Base-by-base conservation (phyloP, 345 rosid species). In the Rubroshorea leprosula region DNA sequence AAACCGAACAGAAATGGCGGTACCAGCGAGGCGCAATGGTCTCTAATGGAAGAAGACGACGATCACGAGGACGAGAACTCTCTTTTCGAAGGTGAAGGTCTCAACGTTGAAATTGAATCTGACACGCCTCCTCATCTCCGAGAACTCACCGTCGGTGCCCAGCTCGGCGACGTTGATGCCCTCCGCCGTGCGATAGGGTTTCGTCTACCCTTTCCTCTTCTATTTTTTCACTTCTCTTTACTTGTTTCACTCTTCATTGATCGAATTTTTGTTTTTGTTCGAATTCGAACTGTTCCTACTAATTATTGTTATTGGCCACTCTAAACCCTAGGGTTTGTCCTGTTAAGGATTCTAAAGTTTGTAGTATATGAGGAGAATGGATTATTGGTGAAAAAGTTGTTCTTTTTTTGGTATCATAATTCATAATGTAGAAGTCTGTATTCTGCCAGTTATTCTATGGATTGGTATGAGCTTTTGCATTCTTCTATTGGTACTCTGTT, bases 111-210 rank as follows among this genome's bases (percentile, higher is more conserved):
- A 48, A 57, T 47, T 51, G 94, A 86, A 58, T 44, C 68, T 57
- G 84, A 84, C 23, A 76, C 68, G 20, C 86, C 96, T 26, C 82
- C 82, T 29, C 86, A 85, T 56, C 86, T 89, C 65, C 86, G 82
- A 24, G 84, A 85, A 47, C 76, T 92, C 10, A 78, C 80, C 78
- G 63, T 68, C 70, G 89, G 97, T 10, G 83, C 74, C 66, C 81
- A 74, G 74, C 49, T 61, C 52, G 95, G 95, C 56, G 81, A 89
- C 62, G 76, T 82, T 23, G 74, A 64, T 51, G 86, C 90, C 67
- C 87, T 92, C 29, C 83, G 91, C 63, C 31, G 63, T 1, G 99
- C 96, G 49, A 64, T 86, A 69, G 99, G 98, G 83, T 35, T 17
- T 8, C 23, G 27, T 17, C 17, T 9, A 48, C 27, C 23, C 46